Percentiles rank a stretch among this genome's conserved stretches.
Conservation (phyloP, 257 asterid species). For the Striga asiatica region DNA sequence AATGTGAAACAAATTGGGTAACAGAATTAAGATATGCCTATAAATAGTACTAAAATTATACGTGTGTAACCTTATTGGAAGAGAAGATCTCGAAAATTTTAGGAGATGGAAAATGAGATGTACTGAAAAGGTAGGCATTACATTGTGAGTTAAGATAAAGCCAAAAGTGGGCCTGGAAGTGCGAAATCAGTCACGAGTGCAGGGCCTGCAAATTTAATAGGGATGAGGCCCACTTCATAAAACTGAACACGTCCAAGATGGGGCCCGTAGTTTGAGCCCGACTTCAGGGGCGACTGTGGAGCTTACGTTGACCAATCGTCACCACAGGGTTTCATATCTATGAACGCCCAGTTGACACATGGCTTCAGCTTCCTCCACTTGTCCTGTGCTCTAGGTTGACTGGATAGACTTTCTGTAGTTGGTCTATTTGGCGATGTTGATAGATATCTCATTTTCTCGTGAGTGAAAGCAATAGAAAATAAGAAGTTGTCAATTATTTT, state of each 20-base stretch:
- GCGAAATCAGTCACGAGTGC: slow-evolving; percentile 2
- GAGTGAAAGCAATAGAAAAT: too few species aligned
- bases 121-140: slow-evolving; percentile 17
- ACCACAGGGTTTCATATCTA: slow-evolving; percentile 21
- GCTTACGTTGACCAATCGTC: slow-evolving; percentile 33
- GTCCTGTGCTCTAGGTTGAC: neutral
- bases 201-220: slow-evolving; percentile 38
- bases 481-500: too few species aligned
- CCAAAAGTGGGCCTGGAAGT: slow-evolving; percentile 47
- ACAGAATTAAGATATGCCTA: too few species aligned
- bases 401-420: neutral
- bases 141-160: neutral
- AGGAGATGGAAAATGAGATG: slow-evolving; percentile 7
- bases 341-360: slow-evolving; percentile 6
- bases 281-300: slow-evolving; percentile 17
- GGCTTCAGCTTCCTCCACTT: neutral
- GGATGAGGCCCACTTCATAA: slow-evolving; percentile 30
- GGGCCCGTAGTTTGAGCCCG: slow-evolving; percentile 14
- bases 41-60: neutral
- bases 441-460: neutral
- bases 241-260: neutral
- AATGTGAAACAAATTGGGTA: too few species aligned
- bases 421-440: neutral
- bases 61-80: neutral
- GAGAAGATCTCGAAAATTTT: neutral